A percentile compares a stretch with the other conserved stretches of the same genome.
These are phyloP conservation scores for Leccinellum luteum DNA, from an alignment of 768 basidiomycete genomes.

Conservation along the genomic window DNA sequence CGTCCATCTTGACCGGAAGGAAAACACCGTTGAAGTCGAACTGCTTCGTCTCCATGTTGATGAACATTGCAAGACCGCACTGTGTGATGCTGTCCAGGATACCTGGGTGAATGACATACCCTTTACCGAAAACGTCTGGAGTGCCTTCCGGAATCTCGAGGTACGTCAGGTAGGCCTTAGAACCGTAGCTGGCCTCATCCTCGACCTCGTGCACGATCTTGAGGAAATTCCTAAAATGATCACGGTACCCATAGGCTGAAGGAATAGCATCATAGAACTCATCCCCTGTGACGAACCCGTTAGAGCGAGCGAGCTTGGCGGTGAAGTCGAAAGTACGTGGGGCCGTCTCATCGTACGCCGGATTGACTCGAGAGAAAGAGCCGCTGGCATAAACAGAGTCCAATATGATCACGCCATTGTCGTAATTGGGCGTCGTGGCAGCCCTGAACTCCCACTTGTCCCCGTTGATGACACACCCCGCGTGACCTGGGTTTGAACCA, in stretches of 20 bases:
- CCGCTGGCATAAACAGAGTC: conserved; percentile 30
- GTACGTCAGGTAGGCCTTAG: conserved; percentile 27
- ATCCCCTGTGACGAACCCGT: conserved; percentile 14
- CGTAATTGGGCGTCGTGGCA: too few species aligned
- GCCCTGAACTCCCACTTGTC: conserved; percentile 20
- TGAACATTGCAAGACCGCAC: conserved; percentile 30
- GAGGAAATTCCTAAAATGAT: conserved; percentile 28
- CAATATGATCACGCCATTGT: conserved; percentile 12
- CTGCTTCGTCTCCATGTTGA: conserved; percentile 28
- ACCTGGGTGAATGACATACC: conserved; percentile 33
- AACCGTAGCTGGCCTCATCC: conserved; percentile 26
- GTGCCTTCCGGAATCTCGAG: conserved; percentile 16
- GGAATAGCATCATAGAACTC: conserved; percentile 20
- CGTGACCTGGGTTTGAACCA: conserved; percentile 18
- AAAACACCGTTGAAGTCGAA: conserved; percentile 33
- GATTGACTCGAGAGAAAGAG: conserved; percentile 20
- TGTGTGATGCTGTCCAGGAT: conserved; percentile 34
- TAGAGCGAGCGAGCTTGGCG: conserved; percentile 16
- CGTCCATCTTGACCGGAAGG: conserved; percentile 1
- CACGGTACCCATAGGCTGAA: conserved; percentile 18
- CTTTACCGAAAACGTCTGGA: conserved; percentile 7
- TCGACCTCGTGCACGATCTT: conserved; percentile 26
- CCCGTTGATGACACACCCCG: conserved; percentile 25
- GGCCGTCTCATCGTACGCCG: neutral
- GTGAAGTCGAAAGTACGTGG: conserved; percentile 24